These are phyloP conservation scores for Neodidymelliopsis sp. DNA, from an alignment of 2,329 filamentous ascomycete species.

Conservation along the genomic window DNA sequence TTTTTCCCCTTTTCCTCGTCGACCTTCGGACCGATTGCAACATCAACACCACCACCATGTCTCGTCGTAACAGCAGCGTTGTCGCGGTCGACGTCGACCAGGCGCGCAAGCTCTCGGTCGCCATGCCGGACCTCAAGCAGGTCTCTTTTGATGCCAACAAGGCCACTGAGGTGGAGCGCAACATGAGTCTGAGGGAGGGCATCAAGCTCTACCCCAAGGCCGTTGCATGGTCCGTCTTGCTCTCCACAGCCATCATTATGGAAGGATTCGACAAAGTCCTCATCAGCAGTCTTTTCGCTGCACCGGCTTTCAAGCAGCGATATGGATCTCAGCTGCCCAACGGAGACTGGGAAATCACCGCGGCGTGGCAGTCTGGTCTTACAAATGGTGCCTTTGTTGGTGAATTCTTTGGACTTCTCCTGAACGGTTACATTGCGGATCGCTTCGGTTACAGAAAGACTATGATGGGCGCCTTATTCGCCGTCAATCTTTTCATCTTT, in stretches of 20 bases:
- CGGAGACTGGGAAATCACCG: constrained; percentile 52
- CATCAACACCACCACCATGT: constrained; percentile 32
- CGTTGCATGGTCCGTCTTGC: constrained; percentile 80
- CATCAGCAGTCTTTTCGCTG: constrained; percentile 76
- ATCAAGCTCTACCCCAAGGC: constrained; percentile 86
- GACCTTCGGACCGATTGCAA: not conserved
- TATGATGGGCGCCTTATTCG: constrained; percentile 44
- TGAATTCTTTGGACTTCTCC: constrained; percentile 54
- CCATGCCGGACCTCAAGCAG: constrained; percentile 37
- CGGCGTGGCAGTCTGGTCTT: constrained; percentile 56
- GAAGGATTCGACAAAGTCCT: constrained; percentile 86
- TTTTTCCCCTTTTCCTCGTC: not conserved
- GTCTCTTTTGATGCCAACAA: constrained; percentile 42
- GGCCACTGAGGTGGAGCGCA: constrained; percentile 55
- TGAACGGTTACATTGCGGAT: constrained; percentile 56
- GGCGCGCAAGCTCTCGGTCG: constrained; percentile 38
- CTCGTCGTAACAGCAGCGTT: constrained; percentile 43
- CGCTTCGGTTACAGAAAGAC: constrained; percentile 52
- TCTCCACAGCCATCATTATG: constrained; percentile 89
- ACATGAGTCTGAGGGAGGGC: constrained; percentile 70
- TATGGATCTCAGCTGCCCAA: constrained; percentile 51
- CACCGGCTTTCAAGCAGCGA: constrained; percentile 54
- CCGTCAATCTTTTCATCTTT: constrained; percentile 44
- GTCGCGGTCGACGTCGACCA: constrained; percentile 43
- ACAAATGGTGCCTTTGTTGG: constrained; percentile 56